phyloP scores from a whole-genome alignment of 106 monocot genomes.

The Dioscorea dumetorum region DNA sequence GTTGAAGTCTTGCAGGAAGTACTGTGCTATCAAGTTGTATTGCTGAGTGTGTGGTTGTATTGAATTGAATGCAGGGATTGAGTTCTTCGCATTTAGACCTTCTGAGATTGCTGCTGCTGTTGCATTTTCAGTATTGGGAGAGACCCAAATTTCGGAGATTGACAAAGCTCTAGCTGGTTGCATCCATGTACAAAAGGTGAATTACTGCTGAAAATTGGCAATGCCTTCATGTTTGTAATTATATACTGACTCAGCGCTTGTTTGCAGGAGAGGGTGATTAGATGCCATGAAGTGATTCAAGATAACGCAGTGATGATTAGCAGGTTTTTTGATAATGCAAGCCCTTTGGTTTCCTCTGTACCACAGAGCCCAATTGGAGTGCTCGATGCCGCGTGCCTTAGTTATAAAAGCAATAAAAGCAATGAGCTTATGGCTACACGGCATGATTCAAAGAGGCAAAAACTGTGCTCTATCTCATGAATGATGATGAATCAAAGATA shows the following conservation, averaged over 20 bases:
- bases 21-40: background rate
- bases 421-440: slow-evolving; percentile 35
- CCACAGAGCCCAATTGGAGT: slow-evolving; percentile 84
- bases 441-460: slow-evolving; percentile 55
- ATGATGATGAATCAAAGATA: slow-evolving; percentile 16
- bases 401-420: slow-evolving; percentile 71
- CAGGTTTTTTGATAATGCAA: slow-evolving; percentile 15
- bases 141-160: slow-evolving; percentile 30
- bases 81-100: slow-evolving; percentile 66
- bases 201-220: background rate
- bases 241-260: too few relatives aligned
- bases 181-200: slow-evolving; percentile 48
- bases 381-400: slow-evolving; percentile 66
- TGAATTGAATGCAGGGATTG: slow-evolving; percentile 43
- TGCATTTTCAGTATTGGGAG: slow-evolving; percentile 27
- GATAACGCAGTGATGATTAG: slow-evolving; percentile 23
- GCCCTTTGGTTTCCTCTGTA: slow-evolving; percentile 25
- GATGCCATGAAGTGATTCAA: slow-evolving; percentile 58
- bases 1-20: background rate
- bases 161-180: slow-evolving; percentile 32
- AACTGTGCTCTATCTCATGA: slow-evolving; percentile 29
- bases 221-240: too few relatives aligned
- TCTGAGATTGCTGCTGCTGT: slow-evolving; percentile 79
- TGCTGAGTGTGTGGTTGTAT: background rate
- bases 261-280: slow-evolving; percentile 66